A percentile compares a stretch with the other conserved stretches of the same genome.
phyloP scores from a whole-genome alignment of 2,329 filamentous ascomycete species.

The Rachicladosporium sp. region DNA sequence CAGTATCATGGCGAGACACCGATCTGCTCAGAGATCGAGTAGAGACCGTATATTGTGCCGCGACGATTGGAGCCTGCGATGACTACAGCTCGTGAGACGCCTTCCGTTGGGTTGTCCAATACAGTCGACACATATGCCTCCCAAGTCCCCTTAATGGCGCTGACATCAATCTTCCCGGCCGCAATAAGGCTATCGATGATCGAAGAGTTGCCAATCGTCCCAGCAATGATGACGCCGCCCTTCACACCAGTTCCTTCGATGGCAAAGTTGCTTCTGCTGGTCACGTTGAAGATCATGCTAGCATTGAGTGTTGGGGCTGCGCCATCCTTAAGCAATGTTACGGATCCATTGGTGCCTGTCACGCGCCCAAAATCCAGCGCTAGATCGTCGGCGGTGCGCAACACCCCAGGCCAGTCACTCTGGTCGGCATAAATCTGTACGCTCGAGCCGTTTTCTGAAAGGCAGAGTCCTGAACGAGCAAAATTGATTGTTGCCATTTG shows the following conservation, averaged over 20 bases:
- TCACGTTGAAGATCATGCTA: constrained; percentile 30
- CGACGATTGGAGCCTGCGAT: constrained; percentile 55
- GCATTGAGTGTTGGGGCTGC: constrained; percentile 29
- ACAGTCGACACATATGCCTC: constrained; percentile 54
- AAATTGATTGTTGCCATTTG: constrained; percentile 40
- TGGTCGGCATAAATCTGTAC: constrained; percentile 44
- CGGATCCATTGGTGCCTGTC: constrained; percentile 50
- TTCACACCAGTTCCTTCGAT: constrained; percentile 11
- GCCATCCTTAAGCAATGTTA: constrained; percentile 29
- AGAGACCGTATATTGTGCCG: constrained; percentile 57
- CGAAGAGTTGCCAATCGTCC: constrained; percentile 53
- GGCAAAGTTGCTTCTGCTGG: constrained; percentile 26
- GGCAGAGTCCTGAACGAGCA: constrained; percentile 25
- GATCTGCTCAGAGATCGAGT: constrained; percentile 61
- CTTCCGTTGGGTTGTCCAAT: constrained; percentile 45
- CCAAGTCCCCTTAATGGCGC: constrained; percentile 50
- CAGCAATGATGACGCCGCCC: constrained; percentile 48
- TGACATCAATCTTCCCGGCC: constrained; percentile 45
- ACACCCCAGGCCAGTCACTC: constrained; percentile 55
- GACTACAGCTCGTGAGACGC: constrained; percentile 47
- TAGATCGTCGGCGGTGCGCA: constrained; percentile 55
- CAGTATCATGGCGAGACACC: constrained; percentile 61
- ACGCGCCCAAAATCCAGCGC: constrained; percentile 59
- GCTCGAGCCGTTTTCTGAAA: constrained; percentile 17
- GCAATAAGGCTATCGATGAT: constrained; percentile 48